phyloP scores from a whole-genome alignment of 2,329 filamentous ascomycete species.

The Neofusicoccum parvum region DNA sequence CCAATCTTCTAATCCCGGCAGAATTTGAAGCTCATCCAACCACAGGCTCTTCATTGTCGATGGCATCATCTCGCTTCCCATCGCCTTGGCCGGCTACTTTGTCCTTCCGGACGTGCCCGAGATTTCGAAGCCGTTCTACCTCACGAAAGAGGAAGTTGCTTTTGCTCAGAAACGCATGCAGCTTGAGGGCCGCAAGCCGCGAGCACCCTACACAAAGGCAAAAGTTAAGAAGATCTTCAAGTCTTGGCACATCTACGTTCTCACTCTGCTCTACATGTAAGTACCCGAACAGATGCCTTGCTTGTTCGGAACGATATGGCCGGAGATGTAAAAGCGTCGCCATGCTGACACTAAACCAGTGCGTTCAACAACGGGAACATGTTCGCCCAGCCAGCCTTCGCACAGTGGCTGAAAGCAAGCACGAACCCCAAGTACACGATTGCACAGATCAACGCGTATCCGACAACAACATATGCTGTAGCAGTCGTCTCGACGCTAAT shows the following conservation, averaged over 20 bases:
- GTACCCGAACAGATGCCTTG: constrained; percentile 17
- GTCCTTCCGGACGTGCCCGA: constrained; percentile 54
- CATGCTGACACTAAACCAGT: constrained; percentile 25
- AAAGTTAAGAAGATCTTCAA: constrained; percentile 64
- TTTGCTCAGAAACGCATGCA: constrained; percentile 54
- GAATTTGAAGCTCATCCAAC: neutral
- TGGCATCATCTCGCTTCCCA: constrained; percentile 56
- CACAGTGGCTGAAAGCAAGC: constrained; percentile 44
- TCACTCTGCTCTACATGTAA: constrained; percentile 61
- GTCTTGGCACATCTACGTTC: constrained; percentile 65
- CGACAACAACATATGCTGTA: constrained; percentile 54
- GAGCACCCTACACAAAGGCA: constrained; percentile 49
- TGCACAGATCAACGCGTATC: constrained; percentile 59
- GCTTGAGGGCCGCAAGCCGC: constrained; percentile 49
- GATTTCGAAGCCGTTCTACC: constrained; percentile 53
- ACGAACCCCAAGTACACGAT: constrained; percentile 47
- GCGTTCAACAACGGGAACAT: constrained; percentile 63
- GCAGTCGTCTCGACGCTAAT: constrained; percentile 62
- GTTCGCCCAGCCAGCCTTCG: constrained; percentile 59
- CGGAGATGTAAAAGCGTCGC: no score
- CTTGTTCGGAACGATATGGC: no score
- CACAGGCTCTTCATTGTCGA: constrained; percentile 54
- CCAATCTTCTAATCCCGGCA: neutral
- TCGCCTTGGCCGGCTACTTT: constrained; percentile 55
- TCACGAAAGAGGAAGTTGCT: constrained; percentile 47